Base-by-base conservation (phyloP, 345 rosid species). In the Punica granatum region DNA sequence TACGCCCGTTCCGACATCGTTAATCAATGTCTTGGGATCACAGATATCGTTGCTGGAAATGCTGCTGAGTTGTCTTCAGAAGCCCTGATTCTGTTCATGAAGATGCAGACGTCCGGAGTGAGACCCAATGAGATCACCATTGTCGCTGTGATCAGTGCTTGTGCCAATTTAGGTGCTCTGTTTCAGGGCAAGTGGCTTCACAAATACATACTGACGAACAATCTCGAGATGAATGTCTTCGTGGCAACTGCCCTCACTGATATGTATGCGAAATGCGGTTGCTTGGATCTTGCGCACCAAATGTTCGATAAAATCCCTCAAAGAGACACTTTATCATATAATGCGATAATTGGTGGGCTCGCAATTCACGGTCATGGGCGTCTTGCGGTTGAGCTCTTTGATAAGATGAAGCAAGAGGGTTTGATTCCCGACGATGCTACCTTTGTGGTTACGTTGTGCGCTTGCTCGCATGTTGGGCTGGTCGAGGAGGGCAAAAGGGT, bases 401-500 rank as follows among this genome's bases (percentile, higher is more conserved):
- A 74, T 67, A 60, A 64, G 21, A 73, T 86, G 80, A 73, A 73
- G 49, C 48, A 66, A 1, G 75, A 67, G 76, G 78, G 82, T 43
- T 66, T 84, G 25, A n/a, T 62, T 28, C 88, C 90, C 9, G 90
- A 88, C 65, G 75, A 80, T 0, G 79, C 74, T 19, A 86, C 90
- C 2, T 86, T 89, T 21, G 49, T 84, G 4, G 88, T 84, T 64
- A 67, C 80, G 4, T 79, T 84, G 66, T 79, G 73, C 25, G 90
- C 87, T 7, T 88, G 90, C 74, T 86, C 96, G 1, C 86, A 82
- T 67, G 81, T 78, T n/a, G 90, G 92, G 58, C 39, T 85, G 61
- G 81, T 89, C 0, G 79, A 82, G 3, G 78, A 82, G 15, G 90
- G 92, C 33, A 67, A 74, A 10, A 18, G 65, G 61, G 74, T 84